phyloP scores from a whole-genome alignment of 106 monocot genomes.

The Dendrobium chrysotoxum region DNA sequence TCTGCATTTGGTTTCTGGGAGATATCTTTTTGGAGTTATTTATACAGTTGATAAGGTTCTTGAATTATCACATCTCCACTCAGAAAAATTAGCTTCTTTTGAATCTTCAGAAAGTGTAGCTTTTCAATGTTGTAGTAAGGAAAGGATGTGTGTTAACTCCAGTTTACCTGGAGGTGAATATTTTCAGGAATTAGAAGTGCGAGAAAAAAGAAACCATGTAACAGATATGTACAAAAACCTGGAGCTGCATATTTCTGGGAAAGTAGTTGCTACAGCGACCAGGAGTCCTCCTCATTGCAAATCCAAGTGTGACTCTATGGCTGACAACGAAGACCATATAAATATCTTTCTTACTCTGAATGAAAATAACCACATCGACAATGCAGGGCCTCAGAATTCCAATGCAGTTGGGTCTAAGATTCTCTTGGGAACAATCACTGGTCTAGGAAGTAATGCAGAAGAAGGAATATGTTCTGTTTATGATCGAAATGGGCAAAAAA shows the following conservation, averaged over 20 bases:
- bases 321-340: conserved; percentile 57
- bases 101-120: conserved; percentile 8
- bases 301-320: conserved; percentile 6
- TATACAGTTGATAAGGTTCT: conserved; percentile 37
- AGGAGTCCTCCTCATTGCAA: conserved; percentile 35
- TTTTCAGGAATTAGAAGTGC: conserved; percentile 11
- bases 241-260: conserved; percentile 69
- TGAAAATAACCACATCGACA: conserved; percentile 8
- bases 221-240: conserved; percentile 66
- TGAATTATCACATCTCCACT: conserved; percentile 29
- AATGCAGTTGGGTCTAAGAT: conserved; percentile 16
- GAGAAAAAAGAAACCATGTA: background rate
- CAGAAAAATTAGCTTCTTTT: conserved; percentile 29
- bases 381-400: conserved; percentile 4
- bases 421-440: conserved; percentile 70
- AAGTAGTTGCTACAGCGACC: conserved; percentile 61
- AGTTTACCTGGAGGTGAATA: background rate
- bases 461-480: conserved; percentile 79
- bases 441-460: conserved; percentile 64
- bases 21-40: conserved; percentile 83
- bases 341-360: conserved; percentile 51
- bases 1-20: conserved; percentile 87
- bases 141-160: conserved; percentile 8
- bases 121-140: conserved; percentile 8
- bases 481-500: conserved; percentile 51